Percentiles rank a stretch among this genome's conserved stretches.
phyloP scores from a whole-genome alignment of 2,329 filamentous ascomycete genomes.

The Berkeleyomyces rouxiae region DNA sequence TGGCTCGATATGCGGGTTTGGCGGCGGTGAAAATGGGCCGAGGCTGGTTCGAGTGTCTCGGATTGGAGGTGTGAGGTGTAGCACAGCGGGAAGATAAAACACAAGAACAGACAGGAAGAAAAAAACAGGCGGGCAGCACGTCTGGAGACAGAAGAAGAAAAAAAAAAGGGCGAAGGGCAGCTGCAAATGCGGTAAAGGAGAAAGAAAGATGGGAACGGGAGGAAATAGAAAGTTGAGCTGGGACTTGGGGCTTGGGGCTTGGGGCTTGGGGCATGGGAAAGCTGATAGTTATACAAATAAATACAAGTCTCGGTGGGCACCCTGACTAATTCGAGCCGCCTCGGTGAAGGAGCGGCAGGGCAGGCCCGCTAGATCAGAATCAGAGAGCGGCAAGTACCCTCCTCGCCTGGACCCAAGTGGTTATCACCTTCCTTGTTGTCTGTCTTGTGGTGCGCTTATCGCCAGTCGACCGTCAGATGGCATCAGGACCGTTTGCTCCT shows the following conservation, averaged over 20 bases:
- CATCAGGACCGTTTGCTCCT: not conserved
- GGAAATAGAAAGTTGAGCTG: not conserved
- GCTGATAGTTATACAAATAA: not conserved
- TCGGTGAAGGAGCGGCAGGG: not conserved
- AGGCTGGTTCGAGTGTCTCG: slow-evolving; percentile 6
- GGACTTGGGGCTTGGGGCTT: too few relatives aligned
- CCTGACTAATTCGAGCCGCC: not conserved
- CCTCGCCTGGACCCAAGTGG: not conserved
- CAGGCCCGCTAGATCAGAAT: not conserved
- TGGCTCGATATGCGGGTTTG: not conserved
- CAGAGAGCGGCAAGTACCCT: not conserved
- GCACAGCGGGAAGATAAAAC: not conserved
- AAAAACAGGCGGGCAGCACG: not conserved
- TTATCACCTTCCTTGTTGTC: not conserved
- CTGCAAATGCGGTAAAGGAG: not conserved
- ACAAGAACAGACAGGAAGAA: not conserved
- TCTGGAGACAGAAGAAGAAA: not conserved
- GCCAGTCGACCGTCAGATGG: not conserved
- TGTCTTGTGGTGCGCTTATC: too few relatives aligned
- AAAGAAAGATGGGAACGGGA: not conserved
- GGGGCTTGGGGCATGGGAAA: not conserved
- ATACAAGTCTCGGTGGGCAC: not conserved
- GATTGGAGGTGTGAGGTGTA: not conserved
- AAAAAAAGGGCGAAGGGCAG: not conserved
- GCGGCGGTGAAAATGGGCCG: not conserved